These are phyloP conservation scores for Pleurotus tuber-regium DNA, from an alignment of 768 basidiomycete genomes.

Conservation along the genomic window DNA sequence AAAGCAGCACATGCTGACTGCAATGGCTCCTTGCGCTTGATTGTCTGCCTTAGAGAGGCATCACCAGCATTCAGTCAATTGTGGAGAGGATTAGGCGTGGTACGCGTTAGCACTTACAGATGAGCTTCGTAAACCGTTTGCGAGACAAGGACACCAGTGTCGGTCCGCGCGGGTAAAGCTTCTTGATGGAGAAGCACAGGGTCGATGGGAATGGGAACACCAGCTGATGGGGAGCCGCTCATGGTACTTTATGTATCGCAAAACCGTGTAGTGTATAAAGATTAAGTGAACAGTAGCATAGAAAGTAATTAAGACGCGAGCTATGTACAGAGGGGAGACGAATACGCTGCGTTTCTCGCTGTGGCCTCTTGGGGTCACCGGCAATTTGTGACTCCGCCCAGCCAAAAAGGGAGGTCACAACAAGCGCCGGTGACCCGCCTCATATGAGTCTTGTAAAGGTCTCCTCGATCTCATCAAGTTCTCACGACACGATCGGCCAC, in stretches of 20 bases:
- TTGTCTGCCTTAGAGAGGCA: not conserved
- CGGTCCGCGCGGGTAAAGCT: not conserved
- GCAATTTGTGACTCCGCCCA: not conserved
- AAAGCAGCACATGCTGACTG: not conserved
- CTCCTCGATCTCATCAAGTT: not conserved
- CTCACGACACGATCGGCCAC: not conserved
- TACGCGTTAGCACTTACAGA: not conserved
- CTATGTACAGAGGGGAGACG: not conserved
- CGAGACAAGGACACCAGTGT: not conserved
- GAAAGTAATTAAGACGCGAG: no score
- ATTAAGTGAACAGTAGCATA: no score
- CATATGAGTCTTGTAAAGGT: not conserved
- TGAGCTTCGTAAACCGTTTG: not conserved
- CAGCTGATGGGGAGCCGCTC: not conserved
- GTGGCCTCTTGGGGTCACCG: not conserved
- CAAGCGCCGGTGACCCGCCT: not conserved
- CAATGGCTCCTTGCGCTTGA: not conserved
- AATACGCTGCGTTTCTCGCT: not conserved
- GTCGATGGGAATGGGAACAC: not conserved
- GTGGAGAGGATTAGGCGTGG: no score
- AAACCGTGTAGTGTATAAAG: no score
- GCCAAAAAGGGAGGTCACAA: not conserved
- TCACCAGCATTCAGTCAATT: not conserved
- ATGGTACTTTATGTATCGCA: no score
- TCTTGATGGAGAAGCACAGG: not conserved